phyloP scores from a whole-genome alignment of 2,329 filamentous ascomycete species.

The Pseudopithomyces chartarum region DNA sequence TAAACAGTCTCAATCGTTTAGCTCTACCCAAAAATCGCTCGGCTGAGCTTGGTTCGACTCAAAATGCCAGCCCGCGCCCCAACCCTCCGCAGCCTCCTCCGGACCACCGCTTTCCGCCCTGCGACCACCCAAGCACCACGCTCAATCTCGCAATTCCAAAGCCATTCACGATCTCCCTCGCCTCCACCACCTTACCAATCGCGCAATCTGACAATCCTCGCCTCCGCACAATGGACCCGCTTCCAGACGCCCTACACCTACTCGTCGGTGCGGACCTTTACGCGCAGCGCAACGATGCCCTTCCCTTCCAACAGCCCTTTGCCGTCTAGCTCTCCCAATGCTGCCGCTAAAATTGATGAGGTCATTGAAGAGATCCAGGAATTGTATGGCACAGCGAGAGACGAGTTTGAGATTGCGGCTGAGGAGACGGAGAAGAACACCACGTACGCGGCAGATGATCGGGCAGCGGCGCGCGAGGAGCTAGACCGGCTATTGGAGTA shows the following conservation, averaged over 20 bases:
- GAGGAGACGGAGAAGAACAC: slow-evolving; percentile 60
- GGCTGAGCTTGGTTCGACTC: not conserved
- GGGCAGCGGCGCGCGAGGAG: slow-evolving; percentile 59
- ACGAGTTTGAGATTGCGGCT: slow-evolving; percentile 57
- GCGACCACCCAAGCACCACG: slow-evolving; percentile 27
- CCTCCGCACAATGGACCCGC: slow-evolving; percentile 39
- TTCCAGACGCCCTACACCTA: slow-evolving; percentile 37
- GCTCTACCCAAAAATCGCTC: not conserved
- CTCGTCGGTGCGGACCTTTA: slow-evolving; percentile 40
- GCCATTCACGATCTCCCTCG: slow-evolving; percentile 27
- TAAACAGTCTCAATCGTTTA: not conserved
- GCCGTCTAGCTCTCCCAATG: slow-evolving; percentile 19
- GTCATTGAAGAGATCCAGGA: slow-evolving; percentile 43
- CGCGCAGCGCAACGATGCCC: slow-evolving; percentile 29
- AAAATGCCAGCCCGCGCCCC: slow-evolving; percentile 31
- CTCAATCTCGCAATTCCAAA: slow-evolving; percentile 27
- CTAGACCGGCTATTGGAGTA: slow-evolving; percentile 55
- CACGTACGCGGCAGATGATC: slow-evolving; percentile 60
- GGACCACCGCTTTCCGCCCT: slow-evolving; percentile 28
- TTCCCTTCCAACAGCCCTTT: slow-evolving; percentile 8
- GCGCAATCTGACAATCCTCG: slow-evolving; percentile 30
- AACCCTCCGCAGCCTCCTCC: slow-evolving; percentile 36
- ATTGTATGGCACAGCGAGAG: slow-evolving; percentile 45
- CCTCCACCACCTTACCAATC: slow-evolving; percentile 31
- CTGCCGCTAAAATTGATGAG: slow-evolving; percentile 30